Percentiles rank a stretch among this genome's conserved stretches.
Evolutionary conservation across 2,329 filamentous ascomycete species (phyloP).

Genomic region (Hypomyces perniciosus): DNA sequence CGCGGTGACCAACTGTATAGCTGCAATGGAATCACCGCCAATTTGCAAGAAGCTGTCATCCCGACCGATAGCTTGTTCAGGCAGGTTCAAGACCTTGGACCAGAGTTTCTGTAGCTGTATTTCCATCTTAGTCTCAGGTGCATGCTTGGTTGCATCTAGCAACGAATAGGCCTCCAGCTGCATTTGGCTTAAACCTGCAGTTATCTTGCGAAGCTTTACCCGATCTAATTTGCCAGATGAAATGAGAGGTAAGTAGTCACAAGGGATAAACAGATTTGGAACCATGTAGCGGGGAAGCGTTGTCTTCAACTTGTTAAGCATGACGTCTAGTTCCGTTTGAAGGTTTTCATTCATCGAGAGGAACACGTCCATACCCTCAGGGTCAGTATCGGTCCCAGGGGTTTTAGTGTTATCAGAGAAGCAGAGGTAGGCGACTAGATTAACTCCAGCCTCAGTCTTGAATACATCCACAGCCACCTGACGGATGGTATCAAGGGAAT

Average conservation of each 20-base stretch:
- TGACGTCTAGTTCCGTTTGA: constrained; percentile 14
- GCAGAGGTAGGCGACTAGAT: constrained; percentile 4
- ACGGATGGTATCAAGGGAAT: not conserved
- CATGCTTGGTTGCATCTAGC: not conserved
- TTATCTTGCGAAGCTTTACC: not conserved
- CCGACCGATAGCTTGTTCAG: constrained; percentile 7
- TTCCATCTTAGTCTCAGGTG: not conserved
- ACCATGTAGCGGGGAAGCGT: constrained; percentile 17
- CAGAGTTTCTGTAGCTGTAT: constrained; percentile 11
- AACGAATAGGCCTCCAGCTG: constrained; percentile 2
- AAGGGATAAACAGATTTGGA: constrained; percentile 15
- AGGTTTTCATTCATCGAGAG: constrained; percentile 3
- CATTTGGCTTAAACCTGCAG: not conserved
- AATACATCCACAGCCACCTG: constrained; percentile 10
- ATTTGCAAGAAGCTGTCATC: too few species aligned
- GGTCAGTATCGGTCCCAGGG: too few species aligned
- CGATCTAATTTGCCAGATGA: constrained; percentile 15
- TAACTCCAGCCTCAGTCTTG: not conserved
- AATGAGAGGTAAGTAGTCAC: constrained; percentile 13
- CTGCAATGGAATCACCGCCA: constrained; percentile 32
- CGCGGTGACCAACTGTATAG: constrained; percentile 5
- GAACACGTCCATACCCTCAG: too few species aligned
- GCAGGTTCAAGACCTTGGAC: constrained; percentile 12
- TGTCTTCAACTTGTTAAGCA: constrained; percentile 6
- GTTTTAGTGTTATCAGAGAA: not conserved